Evolutionary conservation across 164 flowering plant genomes (phyloP), one percentile per base, ranked within the genome.

Genomic region (Aristolochia californica): DNA sequence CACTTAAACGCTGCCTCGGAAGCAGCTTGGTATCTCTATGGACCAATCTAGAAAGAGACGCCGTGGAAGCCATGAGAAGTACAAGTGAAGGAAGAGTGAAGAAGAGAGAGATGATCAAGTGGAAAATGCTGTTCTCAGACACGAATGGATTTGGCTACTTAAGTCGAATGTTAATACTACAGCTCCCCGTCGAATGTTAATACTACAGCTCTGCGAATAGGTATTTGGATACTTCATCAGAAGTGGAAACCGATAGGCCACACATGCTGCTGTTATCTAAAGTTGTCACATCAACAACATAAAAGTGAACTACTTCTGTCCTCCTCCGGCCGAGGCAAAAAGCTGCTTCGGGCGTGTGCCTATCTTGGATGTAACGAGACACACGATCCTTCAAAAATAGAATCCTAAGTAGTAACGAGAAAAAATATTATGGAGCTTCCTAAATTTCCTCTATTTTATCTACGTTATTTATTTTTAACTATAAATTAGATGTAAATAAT

Each of bases 161-260:
- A n/a, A n/a, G n/a, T 54, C 17, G n/a, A 26, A 21, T 5, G 21
- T 15, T 22, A 20, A 38, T 26, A 16, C 26, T n/a, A 28, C 27
- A 26, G 22, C 9, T n/a, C n/a, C n/a, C n/a, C n/a, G n/a, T n/a
- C n/a, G n/a, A n/a, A n/a, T n/a, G n/a, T n/a, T n/a, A 7, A 26
- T 14, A 13, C 27, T 26, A 20, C 16, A 23, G 54, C 14, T 1
- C 13, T 2, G 15, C 15, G 23, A 26, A 22, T 11, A 27, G 20
- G n/a, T n/a, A 3, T 18, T 49, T 22, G 25, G 13, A 50, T 23
- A 50, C 22, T 50, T 18, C 26, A 28, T 43, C 26, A 40, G 50
- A 23, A 49, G 49, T 57, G 60, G 60, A 57, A 57, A 44, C 27
- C 60, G 60, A 57, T 40, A 48, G 24, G 45, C 51, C 60, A 44